Evolutionary conservation across 208 protist genomes (phyloP), one percentile per base, ranked within the genome.

Genomic region (Crithidia thermophila): DNA sequence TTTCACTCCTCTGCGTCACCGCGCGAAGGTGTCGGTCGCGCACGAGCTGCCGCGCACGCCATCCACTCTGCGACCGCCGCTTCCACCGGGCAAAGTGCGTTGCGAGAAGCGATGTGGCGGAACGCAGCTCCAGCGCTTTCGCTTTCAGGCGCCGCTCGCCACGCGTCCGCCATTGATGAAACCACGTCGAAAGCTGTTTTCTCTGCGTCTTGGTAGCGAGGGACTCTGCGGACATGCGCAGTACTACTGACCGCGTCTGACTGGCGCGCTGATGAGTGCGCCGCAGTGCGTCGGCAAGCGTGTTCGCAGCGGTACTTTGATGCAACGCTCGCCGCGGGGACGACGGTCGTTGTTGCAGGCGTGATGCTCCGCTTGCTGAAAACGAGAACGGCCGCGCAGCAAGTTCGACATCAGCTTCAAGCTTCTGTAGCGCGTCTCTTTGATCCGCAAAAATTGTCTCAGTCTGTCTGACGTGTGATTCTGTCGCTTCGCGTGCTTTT

Each of bases 1-100:
- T 62, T 7, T 33, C 10, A 5, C 47, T 39, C 1, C 27, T n/a
- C n/a, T 47, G 47, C 43, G 36, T 5, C 20, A 69, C 52, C 20
- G 61, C 61, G 31, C 61, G 61, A 3, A 50, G 46, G 28, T 67
- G 61, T 1, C 61, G 61, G n/a, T 47, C 61, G 16, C 50, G 47
- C 16, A 21, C 21, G 4, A 53, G 47, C 49, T 50, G 61, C 2
- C 9, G 61, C 47, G 45, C 34, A 0, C 61, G 61, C 58, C 37
- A 57, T 9, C 43, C 18, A 9, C 34, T 28, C 37, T 3, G 46
- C n/a, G 50, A 14, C 18, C 39, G 4, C 5, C 43, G 58, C 25
- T n/a, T 64, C 58, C 58, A 64, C n/a, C 33, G 27, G 18, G 58
- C 33, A 16, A 53, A 64, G 21, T 34, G 53, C 4, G 58, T 64